phyloP scores from a whole-genome alignment of 148 eudicot genomes.

The Polygonum maritimum region DNA sequence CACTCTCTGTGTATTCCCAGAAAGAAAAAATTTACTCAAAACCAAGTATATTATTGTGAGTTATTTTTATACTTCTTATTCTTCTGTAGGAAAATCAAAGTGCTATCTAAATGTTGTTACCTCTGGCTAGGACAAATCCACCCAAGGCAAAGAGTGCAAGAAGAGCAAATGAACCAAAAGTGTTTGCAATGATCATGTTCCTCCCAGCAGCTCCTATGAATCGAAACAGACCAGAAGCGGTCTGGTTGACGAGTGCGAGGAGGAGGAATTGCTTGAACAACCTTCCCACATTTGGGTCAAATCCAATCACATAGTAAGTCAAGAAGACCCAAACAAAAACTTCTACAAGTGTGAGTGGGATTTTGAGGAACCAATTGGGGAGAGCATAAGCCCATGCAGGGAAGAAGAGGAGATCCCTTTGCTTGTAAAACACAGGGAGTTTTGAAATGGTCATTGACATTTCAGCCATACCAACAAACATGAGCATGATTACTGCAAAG shows the following conservation, averaged over 20 bases:
- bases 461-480: slow-evolving; percentile 67
- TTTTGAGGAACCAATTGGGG: slow-evolving; percentile 57
- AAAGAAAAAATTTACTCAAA: neutral
- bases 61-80: neutral
- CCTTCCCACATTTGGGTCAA: slow-evolving; percentile 63
- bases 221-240: slow-evolving; percentile 57
- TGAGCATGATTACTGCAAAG: slow-evolving; percentile 22
- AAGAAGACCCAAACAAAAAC: slow-evolving; percentile 32
- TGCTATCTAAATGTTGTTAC: slow-evolving; percentile 19
- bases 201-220: slow-evolving; percentile 48
- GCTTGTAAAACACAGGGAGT: slow-evolving; percentile 79
- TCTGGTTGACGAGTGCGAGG: slow-evolving; percentile 43
- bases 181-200: slow-evolving; percentile 49
- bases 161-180: slow-evolving; percentile 51
- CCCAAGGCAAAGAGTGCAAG: slow-evolving; percentile 41
- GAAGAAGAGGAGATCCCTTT: slow-evolving; percentile 59
- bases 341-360: slow-evolving; percentile 52
- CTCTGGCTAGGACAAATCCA: slow-evolving; percentile 56
- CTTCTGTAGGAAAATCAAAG: neutral
- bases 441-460: slow-evolving; percentile 52
- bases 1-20: slow-evolving; percentile 22
- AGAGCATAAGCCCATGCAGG: slow-evolving; percentile 73
- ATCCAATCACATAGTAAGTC: slow-evolving; percentile 67
- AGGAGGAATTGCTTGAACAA: slow-evolving; percentile 53
- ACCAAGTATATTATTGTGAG: neutral